A percentile compares a stretch with the other conserved stretches of the same genome.
These are phyloP conservation scores for Aspergillus costaricaensis DNA, from an alignment of 2,329 filamentous ascomycete species.

Conservation along the genomic window DNA sequence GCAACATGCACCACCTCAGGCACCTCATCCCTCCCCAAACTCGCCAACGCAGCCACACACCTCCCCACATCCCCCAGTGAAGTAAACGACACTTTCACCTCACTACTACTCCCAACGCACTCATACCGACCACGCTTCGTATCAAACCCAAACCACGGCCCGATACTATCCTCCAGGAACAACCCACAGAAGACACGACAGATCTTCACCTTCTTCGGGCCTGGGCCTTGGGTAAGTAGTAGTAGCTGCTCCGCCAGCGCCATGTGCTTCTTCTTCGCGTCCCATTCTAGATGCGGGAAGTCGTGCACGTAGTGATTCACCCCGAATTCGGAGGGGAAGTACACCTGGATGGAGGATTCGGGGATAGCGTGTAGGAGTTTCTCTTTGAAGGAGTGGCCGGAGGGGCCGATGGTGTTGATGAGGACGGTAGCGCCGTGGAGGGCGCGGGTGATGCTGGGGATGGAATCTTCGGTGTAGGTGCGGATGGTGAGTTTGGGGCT, in stretches of 20 bases:
- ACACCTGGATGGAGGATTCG: conserved; percentile 30
- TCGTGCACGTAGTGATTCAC: conserved; percentile 42
- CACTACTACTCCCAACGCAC: conserved; percentile 26
- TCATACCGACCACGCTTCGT: conserved; percentile 31
- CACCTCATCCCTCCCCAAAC: conserved; percentile 20
- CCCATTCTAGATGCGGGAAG: conserved; percentile 39
- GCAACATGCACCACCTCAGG: conserved; percentile 30
- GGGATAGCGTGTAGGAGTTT: conserved; percentile 28
- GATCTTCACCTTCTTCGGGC: conserved; percentile 21
- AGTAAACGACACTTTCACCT: conserved; percentile 33
- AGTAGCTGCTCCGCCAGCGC: conserved; percentile 18
- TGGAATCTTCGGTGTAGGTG: conserved; percentile 23
- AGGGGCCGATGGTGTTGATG: conserved; percentile 31
- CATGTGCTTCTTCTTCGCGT: conserved; percentile 34
- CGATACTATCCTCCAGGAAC: conserved; percentile 38
- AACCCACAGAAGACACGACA: conserved; percentile 36
- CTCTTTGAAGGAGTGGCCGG: conserved; percentile 34
- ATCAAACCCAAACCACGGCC: conserved; percentile 39
- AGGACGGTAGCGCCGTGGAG: conserved; percentile 36
- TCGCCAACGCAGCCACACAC: conserved; percentile 31
- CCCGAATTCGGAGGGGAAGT: conserved; percentile 42
- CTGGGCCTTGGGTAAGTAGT: neutral
- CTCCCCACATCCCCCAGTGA: conserved; percentile 34
- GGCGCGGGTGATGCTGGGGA: conserved; percentile 18
- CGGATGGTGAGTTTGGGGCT: conserved; percentile 19